Base-by-base conservation (phyloP, 2,329 filamentous ascomycete species). In the Fusarium azukiicola region DNA sequence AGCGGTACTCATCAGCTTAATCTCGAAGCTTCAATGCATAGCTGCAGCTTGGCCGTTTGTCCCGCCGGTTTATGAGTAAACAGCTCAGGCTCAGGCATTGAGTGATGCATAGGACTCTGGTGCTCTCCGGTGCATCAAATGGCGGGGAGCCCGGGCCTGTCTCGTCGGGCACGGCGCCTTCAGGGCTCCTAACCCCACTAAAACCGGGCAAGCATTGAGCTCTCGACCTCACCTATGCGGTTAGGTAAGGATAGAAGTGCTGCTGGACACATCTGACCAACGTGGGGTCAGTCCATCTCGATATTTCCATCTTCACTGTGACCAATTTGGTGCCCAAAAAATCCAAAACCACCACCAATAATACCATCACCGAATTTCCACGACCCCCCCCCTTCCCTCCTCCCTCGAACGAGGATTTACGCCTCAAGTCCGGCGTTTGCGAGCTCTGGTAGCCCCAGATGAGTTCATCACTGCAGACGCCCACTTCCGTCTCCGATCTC, bases 381-480 rank as follows among this genome's bases (percentile, higher is more conserved):
- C 50, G 69, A 71, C 49, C 16, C 54, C 63, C 40, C 44, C 42
- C 64, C 66, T 50, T 54, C 52, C 61, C 52, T 56, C 67, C 46
- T 47, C 61, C 71, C 67, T 71, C 56, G 44, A 67, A 72, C 72
- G 76, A 77, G 69, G 64, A 74, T 64, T 66, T 54, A 68, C 79
- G 74, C 74, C 74, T 67, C 69, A 63, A 66, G 67, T 67, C 71
- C 56, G 74, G 76, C 74, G 72, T 76, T 69, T 69, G 68, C 69
- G 76, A 82, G 75, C 79, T 83, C 78, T 81, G 76, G 79, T 77
- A 81, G 85, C 84, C 84, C 84, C 84, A 84, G 76, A 87, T 87
- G 86, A 80, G 83, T 85, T 76, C 82, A 75, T 81, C 79, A 82
- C 72, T 50, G 73, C 71, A 74, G 63, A 69, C 67, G 71, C 56